A percentile compares a stretch with the other conserved stretches of the same genome.
Evolutionary conservation across 345 rosid species (phyloP).

Genomic region (Eucalyptus polybractea): DNA sequence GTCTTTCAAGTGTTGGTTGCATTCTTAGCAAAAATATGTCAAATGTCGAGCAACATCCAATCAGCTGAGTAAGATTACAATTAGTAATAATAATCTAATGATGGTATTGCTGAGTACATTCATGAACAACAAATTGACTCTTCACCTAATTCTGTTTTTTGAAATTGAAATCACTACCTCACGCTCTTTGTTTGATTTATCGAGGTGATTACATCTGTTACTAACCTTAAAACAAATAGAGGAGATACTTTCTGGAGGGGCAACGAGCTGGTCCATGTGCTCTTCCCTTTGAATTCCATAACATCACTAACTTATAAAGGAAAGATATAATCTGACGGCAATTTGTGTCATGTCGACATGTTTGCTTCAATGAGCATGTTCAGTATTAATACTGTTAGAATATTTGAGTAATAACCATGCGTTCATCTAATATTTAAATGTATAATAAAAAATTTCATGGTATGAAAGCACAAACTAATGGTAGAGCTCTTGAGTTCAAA

Average conservation of each 20-base stretch:
- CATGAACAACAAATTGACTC: not conserved
- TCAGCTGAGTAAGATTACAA: not conserved
- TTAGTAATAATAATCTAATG: not conserved
- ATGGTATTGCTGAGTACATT: not conserved
- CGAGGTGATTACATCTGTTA: not conserved
- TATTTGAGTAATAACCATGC: not conserved
- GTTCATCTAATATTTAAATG: not conserved
- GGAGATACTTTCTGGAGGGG: not conserved
- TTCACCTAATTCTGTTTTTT: not conserved
- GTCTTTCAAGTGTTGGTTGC: not conserved
- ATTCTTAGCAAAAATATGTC: not conserved
- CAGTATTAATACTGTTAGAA: not conserved
- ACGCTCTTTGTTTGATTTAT: not conserved
- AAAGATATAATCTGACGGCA: not conserved
- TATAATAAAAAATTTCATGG: not conserved
- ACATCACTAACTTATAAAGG: not conserved
- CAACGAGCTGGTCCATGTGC: not conserved
- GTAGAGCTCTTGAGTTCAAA: not conserved
- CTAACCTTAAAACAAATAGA: not conserved
- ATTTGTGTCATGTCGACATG: not conserved
- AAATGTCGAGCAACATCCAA: not conserved
- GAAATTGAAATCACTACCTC: not conserved
- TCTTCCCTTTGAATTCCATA: not conserved
- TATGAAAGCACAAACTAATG: not conserved
- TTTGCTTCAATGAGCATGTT: not conserved